Evolutionary conservation across 495 filamentous ascomycete genomes (phyloP).

Genomic region (Annulohypoxylon nitens): DNA sequence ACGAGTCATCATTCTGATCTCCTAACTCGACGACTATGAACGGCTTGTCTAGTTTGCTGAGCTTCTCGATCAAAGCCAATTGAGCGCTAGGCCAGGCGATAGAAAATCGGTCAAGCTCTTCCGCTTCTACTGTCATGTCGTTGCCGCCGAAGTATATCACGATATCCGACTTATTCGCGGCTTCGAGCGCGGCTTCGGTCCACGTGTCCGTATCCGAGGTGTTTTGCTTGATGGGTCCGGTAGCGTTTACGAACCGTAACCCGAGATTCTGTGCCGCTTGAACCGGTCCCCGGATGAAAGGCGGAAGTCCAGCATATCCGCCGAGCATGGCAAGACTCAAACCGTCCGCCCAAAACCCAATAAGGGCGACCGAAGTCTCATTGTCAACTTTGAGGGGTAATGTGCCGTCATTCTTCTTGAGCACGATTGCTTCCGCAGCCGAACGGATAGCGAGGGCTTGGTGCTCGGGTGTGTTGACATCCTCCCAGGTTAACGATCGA

Average conservation of each 20-base stretch:
- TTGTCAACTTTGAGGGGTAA: constrained; percentile 50
- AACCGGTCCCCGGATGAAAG: constrained; percentile 53
- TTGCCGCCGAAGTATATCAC: constrained; percentile 61
- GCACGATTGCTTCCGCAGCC: constrained; percentile 53
- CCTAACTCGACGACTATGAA: constrained; percentile 59
- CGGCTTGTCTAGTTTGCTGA: constrained; percentile 55
- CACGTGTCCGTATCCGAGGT: constrained; percentile 34
- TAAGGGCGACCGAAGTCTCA: constrained; percentile 52
- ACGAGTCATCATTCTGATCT: constrained; percentile 68
- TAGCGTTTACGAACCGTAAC: constrained; percentile 43
- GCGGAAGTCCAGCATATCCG: constrained; percentile 56
- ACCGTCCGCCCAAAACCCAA: constrained; percentile 58
- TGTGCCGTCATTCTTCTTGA: constrained; percentile 58
- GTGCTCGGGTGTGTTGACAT: constrained; percentile 48
- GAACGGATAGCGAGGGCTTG: constrained; percentile 52
- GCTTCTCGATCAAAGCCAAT: constrained; percentile 53
- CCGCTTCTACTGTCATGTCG: constrained; percentile 55
- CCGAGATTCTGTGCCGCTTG: constrained; percentile 53
- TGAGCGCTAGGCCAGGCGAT: constrained; percentile 60
- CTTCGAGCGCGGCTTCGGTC: constrained; percentile 48
- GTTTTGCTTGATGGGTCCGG: constrained; percentile 48
- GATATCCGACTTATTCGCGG: constrained; percentile 54
- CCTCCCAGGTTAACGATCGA: constrained; percentile 49
- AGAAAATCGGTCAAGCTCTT: constrained; percentile 54
- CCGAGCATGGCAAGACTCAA: constrained; percentile 53